Conservation (phyloP, 257 asterid species). For the Ligustrum vulgare region DNA sequence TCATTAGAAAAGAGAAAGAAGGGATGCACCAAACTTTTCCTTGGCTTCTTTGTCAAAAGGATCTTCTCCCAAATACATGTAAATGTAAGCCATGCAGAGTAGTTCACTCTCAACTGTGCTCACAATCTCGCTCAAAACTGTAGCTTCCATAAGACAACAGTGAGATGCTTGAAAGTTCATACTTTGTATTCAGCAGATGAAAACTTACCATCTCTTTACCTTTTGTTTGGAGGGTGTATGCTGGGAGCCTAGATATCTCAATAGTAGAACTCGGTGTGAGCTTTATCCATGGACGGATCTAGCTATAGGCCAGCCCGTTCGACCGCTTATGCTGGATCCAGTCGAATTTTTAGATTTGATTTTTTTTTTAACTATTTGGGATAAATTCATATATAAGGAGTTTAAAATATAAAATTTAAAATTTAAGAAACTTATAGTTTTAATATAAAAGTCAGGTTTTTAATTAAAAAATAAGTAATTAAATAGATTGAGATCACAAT, state of each 20-base stretch:
- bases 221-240: slow-evolving; percentile 72
- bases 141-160: slow-evolving; percentile 23
- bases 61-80: slow-evolving; percentile 72
- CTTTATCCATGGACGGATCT: slow-evolving; percentile 60
- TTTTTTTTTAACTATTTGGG: no score
- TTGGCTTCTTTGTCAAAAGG: slow-evolving; percentile 76
- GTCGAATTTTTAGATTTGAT: no score
- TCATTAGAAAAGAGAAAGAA: slow-evolving; percentile 52
- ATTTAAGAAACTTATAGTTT: no score
- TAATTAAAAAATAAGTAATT: no score
- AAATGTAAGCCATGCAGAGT: slow-evolving; percentile 69
- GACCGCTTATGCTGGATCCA: slow-evolving; percentile 57
- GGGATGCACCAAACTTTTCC: slow-evolving; percentile 62
- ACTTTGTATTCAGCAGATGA: neutral
- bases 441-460: no score
- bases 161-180: slow-evolving; percentile 10
- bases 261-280: slow-evolving; percentile 66
- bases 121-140: slow-evolving; percentile 63
- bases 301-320: no score
- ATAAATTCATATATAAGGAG: no score
- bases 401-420: no score
- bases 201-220: slow-evolving; percentile 33
- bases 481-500: no score
- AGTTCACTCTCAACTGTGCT: slow-evolving; percentile 68
- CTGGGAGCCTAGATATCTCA: slow-evolving; percentile 76